Conservation (phyloP, 1,139 yeast genomes). For the Taphrina populina region DNA sequence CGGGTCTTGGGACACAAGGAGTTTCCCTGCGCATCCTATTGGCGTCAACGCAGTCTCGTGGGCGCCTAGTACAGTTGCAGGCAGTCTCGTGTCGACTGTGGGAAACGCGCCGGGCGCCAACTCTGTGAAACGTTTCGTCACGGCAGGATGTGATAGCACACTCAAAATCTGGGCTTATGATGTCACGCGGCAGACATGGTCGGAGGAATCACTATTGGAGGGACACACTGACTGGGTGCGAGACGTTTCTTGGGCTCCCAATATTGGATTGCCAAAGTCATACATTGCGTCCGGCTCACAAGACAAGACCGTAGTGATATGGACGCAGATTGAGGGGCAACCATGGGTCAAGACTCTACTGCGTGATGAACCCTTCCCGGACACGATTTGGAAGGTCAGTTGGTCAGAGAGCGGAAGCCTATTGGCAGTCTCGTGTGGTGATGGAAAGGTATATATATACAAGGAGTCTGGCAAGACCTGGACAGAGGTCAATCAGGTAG, state of each 20-base stretch:
- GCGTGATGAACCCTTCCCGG: slow-evolving; percentile 82
- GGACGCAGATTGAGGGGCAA: slow-evolving; percentile 73
- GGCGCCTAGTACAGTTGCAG: slow-evolving; percentile 69
- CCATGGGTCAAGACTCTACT: slow-evolving; percentile 77
- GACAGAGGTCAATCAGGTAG: slow-evolving; percentile 95
- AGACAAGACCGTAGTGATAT: slow-evolving; percentile 88
- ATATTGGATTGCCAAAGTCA: slow-evolving; percentile 69
- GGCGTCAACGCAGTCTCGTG: slow-evolving; percentile 94
- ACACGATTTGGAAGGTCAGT: slow-evolving; percentile 96
- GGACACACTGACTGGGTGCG: slow-evolving; percentile 99
- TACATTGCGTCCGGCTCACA: slow-evolving; percentile 98
- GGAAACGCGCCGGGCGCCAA: slow-evolving; percentile 48
- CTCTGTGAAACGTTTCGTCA: slow-evolving; percentile 65
- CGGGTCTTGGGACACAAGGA: slow-evolving; percentile 68
- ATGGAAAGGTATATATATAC: slow-evolving; percentile 93
- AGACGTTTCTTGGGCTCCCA: slow-evolving; percentile 98
- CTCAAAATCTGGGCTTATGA: slow-evolving; percentile 80
- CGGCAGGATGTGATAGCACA: slow-evolving; percentile 93
- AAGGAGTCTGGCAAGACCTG: slow-evolving; percentile 93
- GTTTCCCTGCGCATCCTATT: slow-evolving; percentile 80
- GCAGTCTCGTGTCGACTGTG: slow-evolving; percentile 45
- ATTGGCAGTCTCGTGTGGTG: slow-evolving; percentile 94
- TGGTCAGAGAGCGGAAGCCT: slow-evolving; percentile 97
- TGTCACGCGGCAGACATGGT: slow-evolving; percentile 57
- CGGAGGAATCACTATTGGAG: slow-evolving; percentile 70